A percentile compares a stretch with the other conserved stretches of the same genome.
phyloP scores from a whole-genome alignment of 1,284 basidiomycete species.

The Stygiomarasmius scandens region DNA sequence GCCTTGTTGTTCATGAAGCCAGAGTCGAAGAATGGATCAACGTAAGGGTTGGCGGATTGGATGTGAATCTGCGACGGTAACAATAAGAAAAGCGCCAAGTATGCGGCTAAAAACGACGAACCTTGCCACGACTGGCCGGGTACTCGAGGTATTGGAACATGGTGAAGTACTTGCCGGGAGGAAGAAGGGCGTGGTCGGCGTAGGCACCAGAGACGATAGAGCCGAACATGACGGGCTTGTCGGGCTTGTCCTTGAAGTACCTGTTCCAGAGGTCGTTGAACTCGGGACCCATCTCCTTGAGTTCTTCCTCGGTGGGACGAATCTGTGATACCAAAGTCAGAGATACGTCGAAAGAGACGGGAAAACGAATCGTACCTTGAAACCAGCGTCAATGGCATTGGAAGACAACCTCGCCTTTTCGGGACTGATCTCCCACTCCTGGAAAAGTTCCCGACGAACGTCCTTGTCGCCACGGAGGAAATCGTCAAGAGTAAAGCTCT shows the following conservation, averaged over 20 bases:
- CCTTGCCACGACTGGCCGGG: slow-evolving; percentile 67
- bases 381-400: slow-evolving; percentile 73
- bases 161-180: slow-evolving; percentile 72
- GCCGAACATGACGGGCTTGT: slow-evolving; percentile 76
- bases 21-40: slow-evolving; percentile 66
- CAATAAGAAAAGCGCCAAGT: no score
- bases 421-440: slow-evolving; percentile 69
- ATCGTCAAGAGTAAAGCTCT: slow-evolving; percentile 63
- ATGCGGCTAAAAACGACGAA: slow-evolving; percentile 21
- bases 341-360: slow-evolving; percentile 6
- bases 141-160: slow-evolving; percentile 81
- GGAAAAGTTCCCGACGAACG: slow-evolving; percentile 59
- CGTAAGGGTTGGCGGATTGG: slow-evolving; percentile 60
- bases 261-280: slow-evolving; percentile 68
- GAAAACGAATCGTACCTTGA: slow-evolving; percentile 48
- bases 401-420: slow-evolving; percentile 70
- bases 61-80: slow-evolving; percentile 62
- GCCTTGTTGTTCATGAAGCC: slow-evolving; percentile 80
- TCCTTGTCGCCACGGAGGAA: slow-evolving; percentile 70
- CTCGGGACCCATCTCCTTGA: slow-evolving; percentile 77
- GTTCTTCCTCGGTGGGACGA: slow-evolving; percentile 66
- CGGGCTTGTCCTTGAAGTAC: slow-evolving; percentile 77
- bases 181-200: slow-evolving; percentile 68
- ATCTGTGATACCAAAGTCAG: slow-evolving; percentile 39
- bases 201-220: slow-evolving; percentile 63